These are phyloP conservation scores for Chrysopogon serrulatus DNA, from an alignment of 176 grass and related monocot genomes.

Conservation along the genomic window DNA sequence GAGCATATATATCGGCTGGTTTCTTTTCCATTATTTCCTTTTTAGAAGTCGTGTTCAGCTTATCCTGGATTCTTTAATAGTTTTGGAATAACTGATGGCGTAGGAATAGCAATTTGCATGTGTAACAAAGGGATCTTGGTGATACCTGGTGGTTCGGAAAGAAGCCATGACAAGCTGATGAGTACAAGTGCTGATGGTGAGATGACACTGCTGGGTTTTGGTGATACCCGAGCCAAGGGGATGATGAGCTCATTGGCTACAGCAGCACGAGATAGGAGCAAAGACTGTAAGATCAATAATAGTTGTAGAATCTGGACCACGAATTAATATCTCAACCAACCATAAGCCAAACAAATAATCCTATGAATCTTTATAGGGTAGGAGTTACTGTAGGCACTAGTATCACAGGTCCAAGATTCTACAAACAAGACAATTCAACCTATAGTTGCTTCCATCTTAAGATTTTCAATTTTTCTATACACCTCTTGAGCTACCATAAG, in stretches of 20 bases:
- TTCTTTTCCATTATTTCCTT: neutral
- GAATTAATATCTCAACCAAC: constrained; percentile 38
- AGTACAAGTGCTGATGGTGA: constrained; percentile 48
- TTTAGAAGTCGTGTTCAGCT: neutral
- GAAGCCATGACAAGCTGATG: constrained; percentile 49
- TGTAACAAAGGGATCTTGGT: neutral
- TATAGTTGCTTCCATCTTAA: neutral
- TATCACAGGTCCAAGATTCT: neutral
- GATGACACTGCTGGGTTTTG: constrained; percentile 34
- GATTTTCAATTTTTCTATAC: neutral
- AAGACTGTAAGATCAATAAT: constrained; percentile 26
- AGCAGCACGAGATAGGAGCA: constrained; percentile 25
- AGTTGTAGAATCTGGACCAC: constrained; percentile 1
- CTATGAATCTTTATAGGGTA: constrained; percentile 2
- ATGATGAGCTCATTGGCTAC: constrained; percentile 50
- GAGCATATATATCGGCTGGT: neutral
- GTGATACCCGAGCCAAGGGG: constrained; percentile 50
- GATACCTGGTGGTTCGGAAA: constrained; percentile 63
- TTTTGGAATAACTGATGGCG: neutral
- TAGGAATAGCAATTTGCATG: neutral
- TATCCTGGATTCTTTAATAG: neutral
- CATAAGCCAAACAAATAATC: neutral
- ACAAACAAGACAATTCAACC: constrained; percentile 15
- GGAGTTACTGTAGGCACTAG: neutral
- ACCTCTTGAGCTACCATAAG: neutral